These are phyloP conservation scores for Metarhizium guizhouense DNA, from an alignment of 2,329 filamentous ascomycete species.

Conservation along the genomic window DNA sequence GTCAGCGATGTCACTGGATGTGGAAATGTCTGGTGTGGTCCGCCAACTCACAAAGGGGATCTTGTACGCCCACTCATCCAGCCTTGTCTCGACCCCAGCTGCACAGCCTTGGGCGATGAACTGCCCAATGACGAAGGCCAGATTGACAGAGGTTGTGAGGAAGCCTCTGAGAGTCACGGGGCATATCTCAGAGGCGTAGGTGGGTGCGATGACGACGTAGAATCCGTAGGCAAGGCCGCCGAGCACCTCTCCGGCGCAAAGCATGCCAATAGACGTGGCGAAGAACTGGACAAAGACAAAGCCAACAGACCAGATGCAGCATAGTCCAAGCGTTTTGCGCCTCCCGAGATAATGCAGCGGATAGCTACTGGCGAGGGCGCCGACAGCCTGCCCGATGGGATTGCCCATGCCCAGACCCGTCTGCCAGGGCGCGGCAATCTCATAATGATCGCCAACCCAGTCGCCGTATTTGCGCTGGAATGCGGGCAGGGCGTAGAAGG, in stretches of 20 bases:
- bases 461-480: conserved; percentile 24
- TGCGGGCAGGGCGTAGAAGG: conserved; percentile 27
- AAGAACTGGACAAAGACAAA: conserved; percentile 58
- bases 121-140: conserved; percentile 55
- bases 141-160: conserved; percentile 50
- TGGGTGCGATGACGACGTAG: conserved; percentile 49
- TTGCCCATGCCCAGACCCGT: conserved; percentile 35
- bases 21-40: neutral
- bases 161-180: conserved; percentile 48
- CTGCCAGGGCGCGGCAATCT: conserved; percentile 40
- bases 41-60: conserved; percentile 13
- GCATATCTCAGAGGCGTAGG: conserved; percentile 53
- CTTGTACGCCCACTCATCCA: conserved; percentile 37
- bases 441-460: conserved; percentile 20
- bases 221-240: conserved; percentile 53
- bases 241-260: conserved; percentile 53
- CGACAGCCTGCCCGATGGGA: conserved; percentile 37
- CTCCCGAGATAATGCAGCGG: conserved; percentile 32
- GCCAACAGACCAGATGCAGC: conserved; percentile 34
- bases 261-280: conserved; percentile 41
- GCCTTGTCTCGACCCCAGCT: conserved; percentile 28
- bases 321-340: conserved; percentile 34
- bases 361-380: conserved; percentile 22
- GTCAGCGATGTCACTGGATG: neutral
- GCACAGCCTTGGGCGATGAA: conserved; percentile 42